Evolutionary conservation across 805 yeast genomes (phyloP), one percentile per base, ranked within the genome.

Genomic region (Zygotorulaspora florentina): DNA sequence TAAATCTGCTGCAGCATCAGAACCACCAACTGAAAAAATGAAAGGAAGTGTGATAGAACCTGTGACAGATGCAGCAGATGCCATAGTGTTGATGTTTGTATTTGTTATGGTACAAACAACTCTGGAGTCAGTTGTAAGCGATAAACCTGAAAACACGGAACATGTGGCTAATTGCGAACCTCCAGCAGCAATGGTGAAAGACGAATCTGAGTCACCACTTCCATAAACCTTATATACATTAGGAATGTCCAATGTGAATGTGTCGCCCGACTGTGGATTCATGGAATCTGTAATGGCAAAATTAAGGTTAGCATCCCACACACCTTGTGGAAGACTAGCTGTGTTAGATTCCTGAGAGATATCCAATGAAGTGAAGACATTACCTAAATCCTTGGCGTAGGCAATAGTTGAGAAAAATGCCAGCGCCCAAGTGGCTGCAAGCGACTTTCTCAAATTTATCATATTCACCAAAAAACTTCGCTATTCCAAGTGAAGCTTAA

Each of bases 201-300:
- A 40, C 23, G 33, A 31, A 12, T 17, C 34, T n/a, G 48, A 29
- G n/a, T 35, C 41, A n/a, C 45, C 35, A 27, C 35, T 15, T 5
- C 45, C 48, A 31, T 51, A 51, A 20, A 48, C 40, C 26, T 48
- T 51, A 28, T 42, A 31, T 8, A 51, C 54, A 40, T 47, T 36
- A 6, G 54, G 52, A 20, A 48, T 45, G 16, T 34, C 40, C 34
- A 51, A 26, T 7, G 40, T 25, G 43, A 51, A 51, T 11, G 49
- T 44, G 33, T 51, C 54, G 13, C 54, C 54, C 6, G 7, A 13
- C 28, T 51, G 52, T 15, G 46, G 47, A 27, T 39, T 37, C 50
- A 44, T 44, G 10, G 47, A 38, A 17, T 46, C 45, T 11, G 49
- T 47, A 17, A 51, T 31, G 7, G 45, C 26, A 30, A 47, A 47